Base-by-base conservation (phyloP, 352 stramenopile species). In the Pythium plurisporium region DNA sequence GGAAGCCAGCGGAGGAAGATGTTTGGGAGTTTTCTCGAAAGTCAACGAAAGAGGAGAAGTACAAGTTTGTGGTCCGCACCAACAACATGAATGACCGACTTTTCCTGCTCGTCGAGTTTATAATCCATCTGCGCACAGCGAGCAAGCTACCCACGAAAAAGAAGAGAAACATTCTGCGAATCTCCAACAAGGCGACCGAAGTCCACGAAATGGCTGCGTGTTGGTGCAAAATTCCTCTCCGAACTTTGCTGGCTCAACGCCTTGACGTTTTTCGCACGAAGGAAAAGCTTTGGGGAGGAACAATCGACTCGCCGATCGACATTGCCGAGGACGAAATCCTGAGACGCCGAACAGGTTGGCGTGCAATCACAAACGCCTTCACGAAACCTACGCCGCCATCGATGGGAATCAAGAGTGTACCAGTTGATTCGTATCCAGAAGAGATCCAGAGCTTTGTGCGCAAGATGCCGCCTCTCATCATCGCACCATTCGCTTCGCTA, bases 21-120 rank as follows among this genome's bases (percentile, higher is more conserved):
- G 71, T 92, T 19, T 92, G 82, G 82, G 73, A 90, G 48, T 90
- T 92, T 48, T 92, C 82, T 2, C 79, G 77, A 40, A 83, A 83
- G 33, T 62, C 82, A 6, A 92, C 82, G 1, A 90, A 89, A 50
- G 61, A 83, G 40, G 65, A 88, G 52, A 86, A 86, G 62, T 92
- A 92, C 69, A 92, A 92, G 50, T 92, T 92, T 49, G 65, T 92
- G 2, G 72, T 90, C 19, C 79, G 82, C 2, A 89, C 82, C 3
- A 88, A 90, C 55, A 56, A 70, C 14, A 64, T 88, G 10, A 89
- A 87, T 25, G 79, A 89, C 12, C 70, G 76, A 5, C 50, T 92
- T 8, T 89, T 72, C 42, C 51, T 92, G 26, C 67, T 92, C 0
- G 68, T 90, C 19, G 82, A 92, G 51, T 90, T 90, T 50, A 82